A percentile compares a stretch with the other conserved stretches of the same genome.
phyloP scores from a whole-genome alignment of 164 flowering plant species.

The Stephania japonica region DNA sequence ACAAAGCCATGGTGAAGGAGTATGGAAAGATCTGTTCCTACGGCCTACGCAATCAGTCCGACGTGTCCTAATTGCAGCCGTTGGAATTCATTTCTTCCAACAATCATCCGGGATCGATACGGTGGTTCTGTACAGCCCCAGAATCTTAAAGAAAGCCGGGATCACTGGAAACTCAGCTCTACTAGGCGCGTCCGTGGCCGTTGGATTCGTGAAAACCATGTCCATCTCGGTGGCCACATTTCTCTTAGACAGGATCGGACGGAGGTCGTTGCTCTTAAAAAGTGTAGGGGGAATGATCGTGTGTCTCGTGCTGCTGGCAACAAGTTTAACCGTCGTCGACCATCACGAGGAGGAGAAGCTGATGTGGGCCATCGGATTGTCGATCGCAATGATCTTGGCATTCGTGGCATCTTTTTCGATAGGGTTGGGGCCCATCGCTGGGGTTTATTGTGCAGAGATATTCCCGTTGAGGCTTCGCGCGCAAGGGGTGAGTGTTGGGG shows the following conservation, averaged over 20 bases:
- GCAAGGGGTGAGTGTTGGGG: slow-evolving; percentile 10
- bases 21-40: slow-evolving; percentile 20
- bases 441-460: slow-evolving; percentile 8
- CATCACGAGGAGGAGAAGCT: slow-evolving; percentile 1
- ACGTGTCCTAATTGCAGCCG: slow-evolving; percentile 13
- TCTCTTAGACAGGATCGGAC: slow-evolving; percentile 26
- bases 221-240: slow-evolving; percentile 31
- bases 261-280: slow-evolving; percentile 27
- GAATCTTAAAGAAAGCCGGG: slow-evolving; percentile 27
- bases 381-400: slow-evolving; percentile 5
- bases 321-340: slow-evolving; percentile 19
- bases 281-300: slow-evolving; percentile 32
- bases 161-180: slow-evolving; percentile 8
- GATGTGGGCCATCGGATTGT: slow-evolving; percentile 23
- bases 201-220: slow-evolving; percentile 29
- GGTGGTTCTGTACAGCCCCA: slow-evolving; percentile 18
- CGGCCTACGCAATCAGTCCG: slow-evolving; percentile 19
- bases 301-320: slow-evolving; percentile 15
- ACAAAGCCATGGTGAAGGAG: slow-evolving; percentile 13
- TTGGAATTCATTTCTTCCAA: slow-evolving; percentile 25
- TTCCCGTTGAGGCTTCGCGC: slow-evolving; percentile 7
- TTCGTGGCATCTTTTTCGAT: slow-evolving; percentile 15
- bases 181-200: slow-evolving; percentile 31
- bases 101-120: slow-evolving; percentile 16
- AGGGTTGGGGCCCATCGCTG: slow-evolving; percentile 12